Conservation (phyloP, 2,329 filamentous ascomycete species). For the Pestalotiopsis sp. region DNA sequence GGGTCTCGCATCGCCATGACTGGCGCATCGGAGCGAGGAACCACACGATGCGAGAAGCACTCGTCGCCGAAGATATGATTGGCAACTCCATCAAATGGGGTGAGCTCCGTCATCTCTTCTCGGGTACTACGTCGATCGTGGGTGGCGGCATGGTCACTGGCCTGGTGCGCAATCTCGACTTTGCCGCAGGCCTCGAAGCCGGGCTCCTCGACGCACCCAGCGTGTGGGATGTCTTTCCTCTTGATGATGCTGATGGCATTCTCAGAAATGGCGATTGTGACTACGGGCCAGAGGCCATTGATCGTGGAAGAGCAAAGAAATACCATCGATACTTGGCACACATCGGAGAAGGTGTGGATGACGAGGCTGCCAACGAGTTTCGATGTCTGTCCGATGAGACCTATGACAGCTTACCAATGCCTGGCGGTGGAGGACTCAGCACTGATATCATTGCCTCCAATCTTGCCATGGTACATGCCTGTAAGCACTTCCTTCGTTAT, state of each 20-base stretch:
- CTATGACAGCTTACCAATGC: slow-evolving; percentile 23
- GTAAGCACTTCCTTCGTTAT: background rate
- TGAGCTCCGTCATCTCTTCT: slow-evolving; percentile 32
- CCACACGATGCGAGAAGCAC: slow-evolving; percentile 20
- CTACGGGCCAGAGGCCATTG: slow-evolving; percentile 25
- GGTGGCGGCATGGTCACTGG: slow-evolving; percentile 29
- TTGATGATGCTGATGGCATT: slow-evolving; percentile 25
- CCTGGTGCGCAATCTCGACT: slow-evolving; percentile 31
- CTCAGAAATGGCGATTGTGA: slow-evolving; percentile 28
- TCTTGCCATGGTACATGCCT: slow-evolving; percentile 28
- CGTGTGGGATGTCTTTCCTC: slow-evolving; percentile 28
- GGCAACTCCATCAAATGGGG: slow-evolving; percentile 26
- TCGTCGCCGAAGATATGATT: slow-evolving; percentile 23
- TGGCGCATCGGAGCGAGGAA: slow-evolving; percentile 29
- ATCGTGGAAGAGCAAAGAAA: slow-evolving; percentile 13
- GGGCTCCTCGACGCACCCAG: slow-evolving; percentile 19
- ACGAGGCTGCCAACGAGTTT: slow-evolving; percentile 31
- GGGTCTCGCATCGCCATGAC: slow-evolving; percentile 29
- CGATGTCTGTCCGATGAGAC: slow-evolving; percentile 25
- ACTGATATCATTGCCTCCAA: slow-evolving; percentile 29
- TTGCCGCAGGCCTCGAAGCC: slow-evolving; percentile 23
- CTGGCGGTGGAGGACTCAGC: slow-evolving; percentile 24
- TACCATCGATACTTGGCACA: slow-evolving; percentile 28
- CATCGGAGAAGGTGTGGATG: slow-evolving; percentile 30
- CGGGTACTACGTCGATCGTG: slow-evolving; percentile 31